These are phyloP conservation scores for Neopestalotiopsis sp. DNA, from an alignment of 2,329 filamentous ascomycete genomes.

Conservation along the genomic window DNA sequence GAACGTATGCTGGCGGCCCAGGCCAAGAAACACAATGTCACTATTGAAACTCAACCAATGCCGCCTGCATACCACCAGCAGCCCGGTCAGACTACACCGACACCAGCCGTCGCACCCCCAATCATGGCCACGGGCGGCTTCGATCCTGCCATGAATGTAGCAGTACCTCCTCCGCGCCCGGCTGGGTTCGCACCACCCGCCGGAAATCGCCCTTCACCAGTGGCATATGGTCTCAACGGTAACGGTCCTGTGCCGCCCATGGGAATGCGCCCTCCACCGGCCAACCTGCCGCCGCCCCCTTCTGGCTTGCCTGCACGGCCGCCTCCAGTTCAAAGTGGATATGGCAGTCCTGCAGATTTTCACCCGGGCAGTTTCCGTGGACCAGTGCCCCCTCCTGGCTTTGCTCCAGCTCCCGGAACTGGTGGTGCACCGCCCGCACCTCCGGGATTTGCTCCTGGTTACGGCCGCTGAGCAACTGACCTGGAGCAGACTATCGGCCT, in stretches of 20 bases:
- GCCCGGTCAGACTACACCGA: constrained; percentile 33
- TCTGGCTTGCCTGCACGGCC: constrained; percentile 68
- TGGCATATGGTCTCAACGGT: constrained; percentile 45
- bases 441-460: constrained; percentile 20
- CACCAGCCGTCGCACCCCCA: constrained; percentile 30
- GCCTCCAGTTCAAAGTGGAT: constrained; percentile 67
- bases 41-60: constrained; percentile 78
- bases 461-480: constrained; percentile 18
- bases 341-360: constrained; percentile 67
- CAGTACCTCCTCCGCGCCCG: constrained; percentile 44
- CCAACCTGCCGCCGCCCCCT: constrained; percentile 62
- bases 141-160: constrained; percentile 24
- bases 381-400: constrained; percentile 51
- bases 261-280: constrained; percentile 32
- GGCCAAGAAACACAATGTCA: constrained; percentile 92
- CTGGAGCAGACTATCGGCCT: not conserved
- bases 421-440: constrained; percentile 29
- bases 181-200: constrained; percentile 38
- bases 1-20: constrained; percentile 91
- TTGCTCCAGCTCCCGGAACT: constrained; percentile 36
- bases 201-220: constrained; percentile 35
- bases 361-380: constrained; percentile 51
- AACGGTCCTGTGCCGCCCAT: constrained; percentile 43
- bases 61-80: constrained; percentile 73
- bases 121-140: constrained; percentile 33